Evolutionary conservation across 1,284 basidiomycete genomes (phyloP).

Genomic region (Spongiforma sp.): DNA sequence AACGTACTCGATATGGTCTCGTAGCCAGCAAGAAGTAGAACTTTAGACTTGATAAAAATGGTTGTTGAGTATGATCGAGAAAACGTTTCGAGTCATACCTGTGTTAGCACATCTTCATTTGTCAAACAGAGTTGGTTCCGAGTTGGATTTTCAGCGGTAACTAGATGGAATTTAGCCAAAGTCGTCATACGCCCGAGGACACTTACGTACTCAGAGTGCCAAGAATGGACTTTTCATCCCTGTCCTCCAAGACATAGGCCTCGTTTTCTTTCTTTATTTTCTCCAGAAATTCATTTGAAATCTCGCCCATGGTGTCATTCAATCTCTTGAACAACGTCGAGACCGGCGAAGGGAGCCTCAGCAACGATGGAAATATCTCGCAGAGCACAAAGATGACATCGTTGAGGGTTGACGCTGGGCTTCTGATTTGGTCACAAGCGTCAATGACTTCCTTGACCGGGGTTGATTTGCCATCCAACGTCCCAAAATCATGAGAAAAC

Average conservation of each 20-base stretch:
- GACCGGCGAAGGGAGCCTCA: conserved; percentile 49
- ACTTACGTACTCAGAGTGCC: conserved; percentile 52
- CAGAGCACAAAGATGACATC: conserved; percentile 47
- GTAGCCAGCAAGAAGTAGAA: conserved; percentile 47
- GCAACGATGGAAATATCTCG: conserved; percentile 48
- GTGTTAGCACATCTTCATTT: conserved; percentile 66
- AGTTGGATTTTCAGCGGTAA: conserved; percentile 54
- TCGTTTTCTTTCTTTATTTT: conserved; percentile 48
- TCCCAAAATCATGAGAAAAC: conserved; percentile 62
- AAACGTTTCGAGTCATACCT: conserved; percentile 31
- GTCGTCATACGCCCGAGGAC: background rate
- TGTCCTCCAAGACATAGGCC: conserved; percentile 26
- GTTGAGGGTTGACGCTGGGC: conserved; percentile 31
- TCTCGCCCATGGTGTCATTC: conserved; percentile 44
- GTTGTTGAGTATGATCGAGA: background rate
- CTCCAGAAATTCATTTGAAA: conserved; percentile 52
- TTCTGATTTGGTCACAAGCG: conserved; percentile 50
- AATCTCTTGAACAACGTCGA: conserved; percentile 41
- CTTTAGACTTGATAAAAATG: conserved; percentile 24
- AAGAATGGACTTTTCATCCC: conserved; percentile 55
- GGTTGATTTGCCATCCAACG: conserved; percentile 53
- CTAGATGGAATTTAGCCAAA: conserved; percentile 34
- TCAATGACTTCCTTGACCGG: conserved; percentile 47
- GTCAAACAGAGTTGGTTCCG: conserved; percentile 32
- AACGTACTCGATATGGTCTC: conserved; percentile 48